Percentiles rank a stretch among this genome's conserved stretches.
Evolutionary conservation across 2,329 filamentous ascomycete species (phyloP).

Genomic region (Penicillium sp.): DNA sequence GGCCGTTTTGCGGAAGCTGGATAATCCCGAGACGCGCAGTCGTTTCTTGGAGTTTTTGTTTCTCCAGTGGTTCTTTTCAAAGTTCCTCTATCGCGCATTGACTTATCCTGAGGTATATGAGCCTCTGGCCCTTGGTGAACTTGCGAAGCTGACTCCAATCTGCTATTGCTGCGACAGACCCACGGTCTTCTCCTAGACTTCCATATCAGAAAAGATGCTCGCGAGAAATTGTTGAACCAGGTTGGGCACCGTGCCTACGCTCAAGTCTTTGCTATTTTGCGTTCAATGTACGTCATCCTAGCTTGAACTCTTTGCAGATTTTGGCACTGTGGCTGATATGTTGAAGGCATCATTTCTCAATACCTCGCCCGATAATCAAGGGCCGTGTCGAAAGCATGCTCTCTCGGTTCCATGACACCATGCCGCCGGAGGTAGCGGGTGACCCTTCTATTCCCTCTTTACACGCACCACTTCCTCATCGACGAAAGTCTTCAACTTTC

Average conservation of each 20-base stretch:
- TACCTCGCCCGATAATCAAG: slow-evolving; percentile 32
- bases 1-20: slow-evolving; percentile 74
- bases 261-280: slow-evolving; percentile 71
- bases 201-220: slow-evolving; percentile 85
- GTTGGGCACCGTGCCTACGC: slow-evolving; percentile 78
- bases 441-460: not conserved
- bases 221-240: slow-evolving; percentile 70
- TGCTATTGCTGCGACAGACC: slow-evolving; percentile 39
- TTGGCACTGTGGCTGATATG: not conserved
- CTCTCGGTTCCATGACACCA: slow-evolving; percentile 22
- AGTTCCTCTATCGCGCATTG: slow-evolving; percentile 78
- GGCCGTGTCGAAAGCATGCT: slow-evolving; percentile 40
- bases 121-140: not conserved
- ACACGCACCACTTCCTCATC: slow-evolving; percentile 51
- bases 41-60: slow-evolving; percentile 80
- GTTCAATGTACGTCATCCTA: slow-evolving; percentile 58
- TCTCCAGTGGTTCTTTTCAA: slow-evolving; percentile 87
- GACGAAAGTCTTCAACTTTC: slow-evolving; percentile 53
- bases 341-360: slow-evolving; percentile 35
- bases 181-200: slow-evolving; percentile 74
- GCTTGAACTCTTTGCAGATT: slow-evolving; percentile 36
- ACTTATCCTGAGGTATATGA: slow-evolving; percentile 79
- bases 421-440: not conserved
- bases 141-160: slow-evolving; percentile 29
- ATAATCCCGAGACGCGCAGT: slow-evolving; percentile 66